Evolutionary conservation across 116 monocot species (phyloP), one percentile per base, ranked within the genome.

Genomic region (Zostera marina): DNA sequence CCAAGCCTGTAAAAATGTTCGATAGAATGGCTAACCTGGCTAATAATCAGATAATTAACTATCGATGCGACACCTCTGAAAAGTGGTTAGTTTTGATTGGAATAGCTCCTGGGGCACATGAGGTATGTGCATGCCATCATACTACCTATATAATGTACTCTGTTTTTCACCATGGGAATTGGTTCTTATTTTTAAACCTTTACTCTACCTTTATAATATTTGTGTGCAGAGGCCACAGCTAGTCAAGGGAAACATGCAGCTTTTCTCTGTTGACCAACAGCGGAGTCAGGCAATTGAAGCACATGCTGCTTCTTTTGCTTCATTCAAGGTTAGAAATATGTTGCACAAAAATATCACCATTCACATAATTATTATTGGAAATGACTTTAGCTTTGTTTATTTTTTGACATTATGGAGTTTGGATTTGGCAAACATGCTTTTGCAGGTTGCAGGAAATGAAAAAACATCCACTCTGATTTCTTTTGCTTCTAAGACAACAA

Each of bases 281-380:
- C 82, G 98, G 60, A 98, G 90, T 73, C 90, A 98, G 56, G 98
- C 98, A 56, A 86, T 98, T 71, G 98, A 98, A 73, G 98, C 98
- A 62, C 98, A 98, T 77, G 90, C 98, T 68, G 86, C 90, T 59
- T 82, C 98, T 17, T 98, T 98, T 77, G 83, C 98, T 45, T 79
- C 98, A 53, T 78, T 90, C 57, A 98, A 86, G 74, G 98, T 85
- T 51, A 46, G 14, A 3, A 17, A 6, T 5, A n/a, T 25, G 39
- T 26, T 56, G 23, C 26, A 20, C 51, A 51, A 32, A 2, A 32
- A 32, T 51, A 23, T 53, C 23, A 9, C 53, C 19, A 22, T 0
- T 53, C 0, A 53, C 11, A 1, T 23, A 53, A 53, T 20, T 10
- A 56, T 15, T 10, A 9, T 24, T 25, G 13, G 12, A 54, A 5